These are phyloP conservation scores for Xylaria sp. DNA, from an alignment of 2,329 filamentous ascomycete species.

Conservation along the genomic window DNA sequence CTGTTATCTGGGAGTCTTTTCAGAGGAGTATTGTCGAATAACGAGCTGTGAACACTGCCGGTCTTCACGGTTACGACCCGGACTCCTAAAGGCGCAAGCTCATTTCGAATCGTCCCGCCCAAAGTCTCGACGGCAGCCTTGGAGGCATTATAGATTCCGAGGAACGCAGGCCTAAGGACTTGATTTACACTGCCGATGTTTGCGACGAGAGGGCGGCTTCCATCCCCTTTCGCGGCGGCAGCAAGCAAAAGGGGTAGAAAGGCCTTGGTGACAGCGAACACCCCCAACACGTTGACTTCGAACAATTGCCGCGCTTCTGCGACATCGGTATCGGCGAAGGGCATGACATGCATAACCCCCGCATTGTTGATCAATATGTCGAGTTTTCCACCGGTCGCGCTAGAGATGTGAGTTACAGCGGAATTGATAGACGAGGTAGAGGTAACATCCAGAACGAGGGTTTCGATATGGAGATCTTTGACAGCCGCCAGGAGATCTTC, in stretches of 20 bases:
- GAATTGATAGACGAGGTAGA: conserved; percentile 5
- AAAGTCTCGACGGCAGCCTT: conserved; percentile 5
- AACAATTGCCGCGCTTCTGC: conserved; percentile 39
- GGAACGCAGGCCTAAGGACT: conserved; percentile 9
- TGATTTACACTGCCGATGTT: conserved; percentile 12
- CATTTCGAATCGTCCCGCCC: conserved; percentile 2
- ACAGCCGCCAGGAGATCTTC: background rate
- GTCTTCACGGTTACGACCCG: conserved; percentile 8
- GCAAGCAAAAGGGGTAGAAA: conserved; percentile 45
- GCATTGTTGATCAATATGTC: conserved; percentile 12
- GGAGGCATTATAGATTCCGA: conserved; percentile 8
- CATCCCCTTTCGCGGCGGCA: conserved; percentile 6
- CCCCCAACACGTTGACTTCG: conserved; percentile 48
- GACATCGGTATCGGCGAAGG: conserved; percentile 42
- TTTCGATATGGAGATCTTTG: conserved; percentile 1
- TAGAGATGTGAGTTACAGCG: background rate
- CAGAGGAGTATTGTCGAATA: conserved; percentile 1
- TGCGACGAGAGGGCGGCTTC: background rate
- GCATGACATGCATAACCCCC: conserved; percentile 42
- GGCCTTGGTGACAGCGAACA: conserved; percentile 48
- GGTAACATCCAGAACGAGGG: background rate
- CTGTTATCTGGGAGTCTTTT: conserved; percentile 3
- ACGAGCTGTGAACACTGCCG: background rate
- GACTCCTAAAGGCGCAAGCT: conserved; percentile 3
- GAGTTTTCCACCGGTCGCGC: conserved; percentile 4